These are phyloP conservation scores for Astrocystis sublimbata DNA, from an alignment of 495 filamentous ascomycete genomes.

Conservation along the genomic window DNA sequence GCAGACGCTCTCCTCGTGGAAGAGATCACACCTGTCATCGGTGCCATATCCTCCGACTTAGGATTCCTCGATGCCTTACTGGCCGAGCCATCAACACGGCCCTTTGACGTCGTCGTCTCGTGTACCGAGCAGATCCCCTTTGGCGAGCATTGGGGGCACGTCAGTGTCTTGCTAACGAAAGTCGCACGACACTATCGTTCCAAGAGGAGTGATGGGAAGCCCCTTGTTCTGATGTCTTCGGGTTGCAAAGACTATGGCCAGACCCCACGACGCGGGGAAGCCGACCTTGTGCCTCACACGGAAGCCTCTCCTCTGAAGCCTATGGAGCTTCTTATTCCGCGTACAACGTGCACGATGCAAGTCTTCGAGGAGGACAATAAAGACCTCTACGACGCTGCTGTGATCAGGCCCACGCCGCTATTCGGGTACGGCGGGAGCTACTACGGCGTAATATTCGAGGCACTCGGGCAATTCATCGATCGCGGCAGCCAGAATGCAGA, in stretches of 20 bases:
- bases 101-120: conserved; percentile 40
- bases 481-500: conserved; percentile 15
- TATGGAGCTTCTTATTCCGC: conserved; percentile 15
- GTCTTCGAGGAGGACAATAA: conserved; percentile 26
- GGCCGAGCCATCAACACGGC: conserved; percentile 17
- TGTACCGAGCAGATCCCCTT: conserved; percentile 40
- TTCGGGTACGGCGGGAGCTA: conserved; percentile 43
- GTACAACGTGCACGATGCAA: conserved; percentile 21
- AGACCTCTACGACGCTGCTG: conserved; percentile 39
- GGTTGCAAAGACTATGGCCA: conserved; percentile 51
- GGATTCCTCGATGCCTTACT: conserved; percentile 20
- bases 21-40: conserved; percentile 41
- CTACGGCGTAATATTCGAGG: conserved; percentile 37
- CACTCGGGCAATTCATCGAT: conserved; percentile 8
- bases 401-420: conserved; percentile 42
- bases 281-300: conserved; percentile 36
- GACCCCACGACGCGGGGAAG: conserved; percentile 31
- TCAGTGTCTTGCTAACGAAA: conserved; percentile 25
- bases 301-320: conserved; percentile 38
- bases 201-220: conserved; percentile 23
- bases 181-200: conserved; percentile 19
- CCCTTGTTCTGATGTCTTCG: conserved; percentile 41
- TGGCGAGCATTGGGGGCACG: conserved; percentile 32
- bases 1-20: conserved; percentile 25
- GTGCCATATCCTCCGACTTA: conserved; percentile 28